These are phyloP conservation scores for Lecanoromycetidae sp. DNA, from an alignment of 2,329 filamentous ascomycete species.

Conservation along the genomic window DNA sequence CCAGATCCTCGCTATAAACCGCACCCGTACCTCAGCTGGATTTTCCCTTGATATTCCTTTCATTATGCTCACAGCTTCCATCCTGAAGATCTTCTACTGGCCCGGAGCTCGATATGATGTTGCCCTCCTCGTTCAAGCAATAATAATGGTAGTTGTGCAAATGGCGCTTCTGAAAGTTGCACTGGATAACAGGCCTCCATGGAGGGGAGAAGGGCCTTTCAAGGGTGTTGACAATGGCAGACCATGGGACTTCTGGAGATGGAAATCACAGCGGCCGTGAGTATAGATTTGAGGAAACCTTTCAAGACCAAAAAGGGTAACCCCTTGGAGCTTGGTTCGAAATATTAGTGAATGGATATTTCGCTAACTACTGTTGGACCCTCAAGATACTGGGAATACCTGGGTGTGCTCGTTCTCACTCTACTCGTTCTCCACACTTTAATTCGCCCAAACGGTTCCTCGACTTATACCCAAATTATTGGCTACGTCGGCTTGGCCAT, in stretches of 20 bases:
- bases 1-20: slow-evolving; percentile 54
- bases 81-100: slow-evolving; percentile 57
- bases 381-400: slow-evolving; percentile 44
- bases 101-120: slow-evolving; percentile 49
- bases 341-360: neutral
- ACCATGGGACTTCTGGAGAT: slow-evolving; percentile 54
- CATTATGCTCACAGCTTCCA: slow-evolving; percentile 54
- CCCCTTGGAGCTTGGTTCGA: neutral
- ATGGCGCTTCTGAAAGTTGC: slow-evolving; percentile 48
- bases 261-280: slow-evolving; percentile 42
- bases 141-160: slow-evolving; percentile 49
- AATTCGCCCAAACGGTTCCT: slow-evolving; percentile 35
- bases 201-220: slow-evolving; percentile 21
- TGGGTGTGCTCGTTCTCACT: slow-evolving; percentile 39
- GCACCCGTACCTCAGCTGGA: slow-evolving; percentile 46
- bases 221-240: slow-evolving; percentile 23
- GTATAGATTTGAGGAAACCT: slow-evolving; percentile 18
- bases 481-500: slow-evolving; percentile 36
- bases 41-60: slow-evolving; percentile 56
- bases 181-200: slow-evolving; percentile 42
- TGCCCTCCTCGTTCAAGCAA: slow-evolving; percentile 47
- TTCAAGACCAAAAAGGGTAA: neutral
- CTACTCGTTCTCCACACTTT: slow-evolving; percentile 43
- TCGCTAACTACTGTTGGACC: slow-evolving; percentile 3
- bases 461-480: slow-evolving; percentile 34